Evolutionary conservation across 768 basidiomycete genomes (phyloP).

Genomic region (Termitomyces sp.): DNA sequence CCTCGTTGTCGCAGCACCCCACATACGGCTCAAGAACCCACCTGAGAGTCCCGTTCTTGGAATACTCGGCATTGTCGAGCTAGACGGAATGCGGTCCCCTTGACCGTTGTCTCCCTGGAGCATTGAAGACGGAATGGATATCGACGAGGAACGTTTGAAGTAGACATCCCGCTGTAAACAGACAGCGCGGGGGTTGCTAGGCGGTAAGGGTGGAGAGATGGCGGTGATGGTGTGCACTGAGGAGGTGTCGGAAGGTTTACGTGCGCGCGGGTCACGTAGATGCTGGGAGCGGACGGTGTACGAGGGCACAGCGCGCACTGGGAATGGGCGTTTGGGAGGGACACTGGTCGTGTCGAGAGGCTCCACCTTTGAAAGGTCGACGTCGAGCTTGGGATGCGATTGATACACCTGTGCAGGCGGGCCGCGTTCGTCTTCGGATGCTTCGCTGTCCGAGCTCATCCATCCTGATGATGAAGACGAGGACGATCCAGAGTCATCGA

Average conservation of each 20-base stretch:
- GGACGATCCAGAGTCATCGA: slow-evolving; percentile 59
- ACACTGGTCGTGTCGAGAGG: slow-evolving; percentile 13
- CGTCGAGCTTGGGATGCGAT: slow-evolving; percentile 18
- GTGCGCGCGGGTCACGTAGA: slow-evolving; percentile 22
- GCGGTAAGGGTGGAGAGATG: slow-evolving; percentile 19
- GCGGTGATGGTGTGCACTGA: slow-evolving; percentile 43
- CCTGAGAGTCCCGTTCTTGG: slow-evolving; percentile 27
- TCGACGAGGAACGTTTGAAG: slow-evolving; percentile 22
- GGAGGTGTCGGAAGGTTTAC: slow-evolving; percentile 47
- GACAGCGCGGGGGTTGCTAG: slow-evolving; percentile 6
- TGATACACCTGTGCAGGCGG: slow-evolving; percentile 25
- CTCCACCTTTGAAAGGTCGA: slow-evolving; percentile 16
- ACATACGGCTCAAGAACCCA: slow-evolving; percentile 68
- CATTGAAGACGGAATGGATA: slow-evolving; percentile 6
- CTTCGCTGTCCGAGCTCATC: slow-evolving; percentile 48
- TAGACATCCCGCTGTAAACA: slow-evolving; percentile 7
- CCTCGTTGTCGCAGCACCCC: slow-evolving; percentile 49
- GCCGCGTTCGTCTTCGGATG: slow-evolving; percentile 29
- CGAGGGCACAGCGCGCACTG: slow-evolving; percentile 41
- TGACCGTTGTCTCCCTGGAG: not conserved
- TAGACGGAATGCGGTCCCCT: slow-evolving; percentile 18
- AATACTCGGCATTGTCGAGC: slow-evolving; percentile 34
- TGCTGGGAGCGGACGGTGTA: slow-evolving; percentile 31
- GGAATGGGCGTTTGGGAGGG: slow-evolving; percentile 35
- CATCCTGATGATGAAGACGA: slow-evolving; percentile 51